These are phyloP conservation scores for Blastobotrys malaysiensis DNA, from an alignment of 1,139 yeast species.

Conservation along the genomic window DNA sequence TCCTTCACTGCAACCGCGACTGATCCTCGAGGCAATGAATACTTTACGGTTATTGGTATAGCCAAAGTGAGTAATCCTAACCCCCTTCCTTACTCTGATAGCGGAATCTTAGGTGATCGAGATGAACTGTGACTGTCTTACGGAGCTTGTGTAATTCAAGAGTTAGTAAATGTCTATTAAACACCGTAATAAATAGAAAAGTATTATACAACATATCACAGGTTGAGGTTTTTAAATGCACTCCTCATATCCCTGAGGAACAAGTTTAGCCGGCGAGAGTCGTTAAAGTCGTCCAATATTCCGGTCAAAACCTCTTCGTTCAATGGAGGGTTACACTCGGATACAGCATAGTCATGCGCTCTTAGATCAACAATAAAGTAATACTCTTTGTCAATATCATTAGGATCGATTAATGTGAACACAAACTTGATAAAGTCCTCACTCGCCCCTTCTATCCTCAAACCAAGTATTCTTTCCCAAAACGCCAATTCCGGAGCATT, in stretches of 20 bases:
- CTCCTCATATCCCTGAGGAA: conserved; percentile 24
- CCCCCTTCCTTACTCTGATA: background rate
- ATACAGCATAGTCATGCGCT: conserved; percentile 23
- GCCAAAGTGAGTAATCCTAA: conserved; percentile 15
- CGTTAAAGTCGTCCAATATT: conserved; percentile 18
- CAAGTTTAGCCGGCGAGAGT: conserved; percentile 18
- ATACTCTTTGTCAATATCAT: conserved; percentile 23
- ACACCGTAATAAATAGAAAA: background rate
- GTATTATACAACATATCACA: background rate
- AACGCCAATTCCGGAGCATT: conserved; percentile 28
- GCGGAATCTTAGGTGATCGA: conserved; percentile 1
- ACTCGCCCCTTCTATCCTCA: conserved; percentile 26
- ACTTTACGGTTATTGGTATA: conserved; percentile 25
- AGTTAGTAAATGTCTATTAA: background rate
- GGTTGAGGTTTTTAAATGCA: conserved; percentile 15
- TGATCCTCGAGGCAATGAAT: conserved; percentile 18
- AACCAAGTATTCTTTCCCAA: conserved; percentile 31
- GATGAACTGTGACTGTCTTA: background rate
- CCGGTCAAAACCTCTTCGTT: conserved; percentile 13
- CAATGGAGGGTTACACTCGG: conserved; percentile 18
- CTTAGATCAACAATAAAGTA: conserved; percentile 26
- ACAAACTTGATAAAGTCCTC: conserved; percentile 28
- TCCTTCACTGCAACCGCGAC: conserved; percentile 26
- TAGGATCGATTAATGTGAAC: conserved; percentile 27
- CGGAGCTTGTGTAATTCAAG: too few relatives aligned